Evolutionary conservation across 1,284 basidiomycete species (phyloP), one percentile per base, ranked within the genome.

Genomic region (Ustilago tritici): DNA sequence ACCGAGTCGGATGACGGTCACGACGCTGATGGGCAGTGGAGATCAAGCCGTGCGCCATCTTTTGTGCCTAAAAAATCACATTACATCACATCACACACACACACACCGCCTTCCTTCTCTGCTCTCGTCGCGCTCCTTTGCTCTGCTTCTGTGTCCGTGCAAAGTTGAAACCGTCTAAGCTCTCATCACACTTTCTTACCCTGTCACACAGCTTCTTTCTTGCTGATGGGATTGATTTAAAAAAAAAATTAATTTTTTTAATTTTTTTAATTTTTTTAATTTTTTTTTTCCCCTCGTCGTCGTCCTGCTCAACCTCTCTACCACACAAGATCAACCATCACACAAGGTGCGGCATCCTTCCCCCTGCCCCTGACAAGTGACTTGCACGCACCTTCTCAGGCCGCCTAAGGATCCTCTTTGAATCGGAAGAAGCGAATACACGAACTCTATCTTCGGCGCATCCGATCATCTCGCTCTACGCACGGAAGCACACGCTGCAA

Each of bases 1-100:
- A 38, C 53, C 35, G 53, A 38, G 53, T 54, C 53, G 53, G 53
- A 54, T 54, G 53, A 54, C 53, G 10, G 49, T 12, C 49, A 57
- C 47, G 41, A 57, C 41, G 56, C 56, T 10, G 41, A 46, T 34
- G 40, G 56, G 41, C 41, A 35, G 34, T 10, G 32, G 34, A 55
- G 53, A 55, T 55, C 53, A 55, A 55, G 53, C 53, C 53, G 38
- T 55, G 53, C 53, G 52, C 32, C 52, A 28, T 28, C 23, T 28
- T 28, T 10, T 32, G 52, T 23, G 23, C 19, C 19, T 23, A 28
- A 49, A 49, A 4, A 28, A 28, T 3, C 3, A 23, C 23, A 23
- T 23, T 2, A 23, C 23, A 23, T 23, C 23, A 23, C 23, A 7
- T 47, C n/a, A 28, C 41, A 17, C 41, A 19, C 52, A n/a, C 23